Conservation (phyloP, 441 rosid genomes). For the Geranium incanum region DNA sequence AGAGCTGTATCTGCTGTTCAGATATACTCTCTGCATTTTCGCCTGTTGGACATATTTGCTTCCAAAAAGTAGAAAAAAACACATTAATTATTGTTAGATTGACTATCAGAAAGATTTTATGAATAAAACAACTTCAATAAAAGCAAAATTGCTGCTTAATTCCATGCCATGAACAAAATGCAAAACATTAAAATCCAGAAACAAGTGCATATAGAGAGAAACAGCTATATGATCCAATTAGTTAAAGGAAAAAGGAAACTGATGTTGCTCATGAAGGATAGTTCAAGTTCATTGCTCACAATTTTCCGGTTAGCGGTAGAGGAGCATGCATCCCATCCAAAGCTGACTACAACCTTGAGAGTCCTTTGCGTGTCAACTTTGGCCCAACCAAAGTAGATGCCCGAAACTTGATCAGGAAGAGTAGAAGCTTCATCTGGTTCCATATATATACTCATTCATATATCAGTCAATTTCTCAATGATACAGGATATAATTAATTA, state of each 20-base stretch:
- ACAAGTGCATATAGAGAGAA: neutral
- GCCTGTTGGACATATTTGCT: constrained; percentile 26
- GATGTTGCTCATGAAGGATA: neutral
- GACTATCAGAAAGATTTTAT: neutral
- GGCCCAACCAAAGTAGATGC: constrained; percentile 35
- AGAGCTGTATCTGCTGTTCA: constrained; percentile 22
- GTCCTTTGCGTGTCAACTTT: constrained; percentile 14
- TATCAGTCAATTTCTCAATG: neutral
- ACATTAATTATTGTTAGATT: neutral
- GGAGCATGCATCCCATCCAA: constrained; percentile 16
- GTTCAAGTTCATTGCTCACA: constrained; percentile 20
- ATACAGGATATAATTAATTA: neutral
- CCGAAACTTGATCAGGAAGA: constrained; percentile 29
- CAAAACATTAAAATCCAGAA: neutral
- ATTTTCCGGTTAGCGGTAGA: constrained; percentile 12
- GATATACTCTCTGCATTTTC: neutral
- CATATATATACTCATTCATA: constrained; percentile 7
- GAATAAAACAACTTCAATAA: neutral
- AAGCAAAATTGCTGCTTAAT: neutral
- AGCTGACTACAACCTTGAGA: constrained; percentile 27
- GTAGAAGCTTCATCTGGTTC: constrained; percentile 17
- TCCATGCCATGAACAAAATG: neutral
- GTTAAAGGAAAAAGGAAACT: neutral
- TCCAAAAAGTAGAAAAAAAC: constrained; percentile 7
- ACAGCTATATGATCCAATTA: neutral